phyloP scores from a whole-genome alignment of 106 monocot genomes.

The Acanthochlamys bracteata region DNA sequence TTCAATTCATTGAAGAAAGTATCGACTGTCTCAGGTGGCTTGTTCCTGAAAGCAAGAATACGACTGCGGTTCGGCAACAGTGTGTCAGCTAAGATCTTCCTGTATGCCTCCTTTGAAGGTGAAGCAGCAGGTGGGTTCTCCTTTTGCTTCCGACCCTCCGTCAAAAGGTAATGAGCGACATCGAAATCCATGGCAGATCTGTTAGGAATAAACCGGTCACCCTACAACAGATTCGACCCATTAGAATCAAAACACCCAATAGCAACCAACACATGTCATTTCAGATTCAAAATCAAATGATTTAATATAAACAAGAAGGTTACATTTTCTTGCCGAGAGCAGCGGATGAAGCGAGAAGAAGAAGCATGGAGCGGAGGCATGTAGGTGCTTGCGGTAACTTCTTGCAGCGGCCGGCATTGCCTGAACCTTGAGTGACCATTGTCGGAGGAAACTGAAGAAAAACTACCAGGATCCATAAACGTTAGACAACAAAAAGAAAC shows the following conservation, averaged over 20 bases:
- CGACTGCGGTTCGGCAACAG: conserved; percentile 30
- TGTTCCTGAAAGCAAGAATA: conserved; percentile 47
- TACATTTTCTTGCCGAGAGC: conserved; percentile 23
- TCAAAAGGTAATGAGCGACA: conserved; percentile 39
- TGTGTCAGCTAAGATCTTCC: conserved; percentile 32
- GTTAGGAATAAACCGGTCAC: conserved; percentile 67
- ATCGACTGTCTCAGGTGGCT: conserved; percentile 14
- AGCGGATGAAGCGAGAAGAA: conserved; percentile 1
- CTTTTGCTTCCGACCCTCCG: conserved; percentile 43
- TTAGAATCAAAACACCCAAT: neutral
- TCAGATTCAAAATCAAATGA: neutral
- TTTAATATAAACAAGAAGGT: conserved; percentile 6
- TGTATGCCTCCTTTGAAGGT: conserved; percentile 41
- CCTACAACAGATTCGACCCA: no score
- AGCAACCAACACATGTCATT: neutral
- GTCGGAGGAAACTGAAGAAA: conserved; percentile 19
- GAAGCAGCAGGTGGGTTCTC: conserved; percentile 30
- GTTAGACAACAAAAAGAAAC: neutral
- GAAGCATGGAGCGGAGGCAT: conserved; percentile 33
- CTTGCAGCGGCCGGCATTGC: conserved; percentile 20
- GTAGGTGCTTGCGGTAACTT: conserved; percentile 28
- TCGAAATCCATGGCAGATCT: conserved; percentile 60
- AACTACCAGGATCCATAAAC: conserved; percentile 47
- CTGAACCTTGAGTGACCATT: conserved; percentile 12
- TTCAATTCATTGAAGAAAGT: conserved; percentile 9